Evolutionary conservation across 495 filamentous ascomycete genomes (phyloP).

Genomic region (Rostrohypoxylon terebratum): DNA sequence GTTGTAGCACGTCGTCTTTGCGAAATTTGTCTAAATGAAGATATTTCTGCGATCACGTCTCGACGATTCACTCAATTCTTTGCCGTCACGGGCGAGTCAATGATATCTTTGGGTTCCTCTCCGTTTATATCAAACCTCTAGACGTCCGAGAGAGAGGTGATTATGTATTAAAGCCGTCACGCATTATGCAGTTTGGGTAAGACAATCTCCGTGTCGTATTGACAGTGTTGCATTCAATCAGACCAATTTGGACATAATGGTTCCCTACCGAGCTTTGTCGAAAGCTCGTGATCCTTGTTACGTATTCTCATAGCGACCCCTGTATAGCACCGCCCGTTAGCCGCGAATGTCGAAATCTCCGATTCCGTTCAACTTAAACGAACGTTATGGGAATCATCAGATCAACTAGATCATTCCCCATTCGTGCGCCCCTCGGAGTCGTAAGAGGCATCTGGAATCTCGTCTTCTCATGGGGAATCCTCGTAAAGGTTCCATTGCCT

Average conservation of each 20-base stretch:
- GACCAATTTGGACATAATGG: slow-evolving; percentile 37
- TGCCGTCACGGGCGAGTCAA: slow-evolving; percentile 20
- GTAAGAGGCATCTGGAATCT: slow-evolving; percentile 42
- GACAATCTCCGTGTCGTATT: slow-evolving; percentile 40
- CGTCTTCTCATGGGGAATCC: background rate
- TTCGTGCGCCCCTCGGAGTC: slow-evolving; percentile 32
- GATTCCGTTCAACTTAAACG: slow-evolving; percentile 31
- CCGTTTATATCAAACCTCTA: slow-evolving; percentile 20
- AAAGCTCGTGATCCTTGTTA: slow-evolving; percentile 44
- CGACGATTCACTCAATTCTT: background rate
- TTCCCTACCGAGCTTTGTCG: slow-evolving; percentile 34
- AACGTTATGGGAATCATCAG: slow-evolving; percentile 41
- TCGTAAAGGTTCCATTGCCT: slow-evolving; percentile 32
- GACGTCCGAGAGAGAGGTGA: slow-evolving; percentile 1
- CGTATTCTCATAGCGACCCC: slow-evolving; percentile 31
- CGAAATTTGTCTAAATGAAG: slow-evolving; percentile 32
- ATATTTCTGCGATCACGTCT: background rate
- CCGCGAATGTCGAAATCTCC: slow-evolving; percentile 48
- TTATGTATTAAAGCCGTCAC: slow-evolving; percentile 25
- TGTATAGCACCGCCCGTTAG: slow-evolving; percentile 41
- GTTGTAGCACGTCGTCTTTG: slow-evolving; percentile 41
- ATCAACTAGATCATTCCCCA: slow-evolving; percentile 36
- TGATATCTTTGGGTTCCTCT: slow-evolving; percentile 12
- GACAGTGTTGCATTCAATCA: slow-evolving; percentile 41
- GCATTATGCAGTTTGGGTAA: slow-evolving; percentile 32